Evolutionary conservation across 202 grass and related monocot genomes (phyloP).

Genomic region (Setaria viridis): DNA sequence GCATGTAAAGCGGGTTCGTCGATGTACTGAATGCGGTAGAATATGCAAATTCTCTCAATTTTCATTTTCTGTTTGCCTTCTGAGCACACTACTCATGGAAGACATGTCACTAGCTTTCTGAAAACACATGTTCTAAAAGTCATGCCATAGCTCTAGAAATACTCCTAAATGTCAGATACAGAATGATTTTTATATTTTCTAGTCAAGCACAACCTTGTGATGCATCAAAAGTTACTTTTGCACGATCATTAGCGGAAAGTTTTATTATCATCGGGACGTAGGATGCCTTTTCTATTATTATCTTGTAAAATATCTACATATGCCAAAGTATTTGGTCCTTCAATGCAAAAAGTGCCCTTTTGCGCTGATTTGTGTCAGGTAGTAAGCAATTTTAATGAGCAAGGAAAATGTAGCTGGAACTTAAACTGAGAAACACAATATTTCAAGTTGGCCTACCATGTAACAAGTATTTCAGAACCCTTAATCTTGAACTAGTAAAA

Average conservation of each 20-base stretch:
- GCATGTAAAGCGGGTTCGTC: no score
- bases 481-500: neutral
- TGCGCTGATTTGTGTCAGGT: neutral
- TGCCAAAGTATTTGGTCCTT: neutral
- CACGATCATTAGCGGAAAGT: neutral
- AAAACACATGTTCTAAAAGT: neutral
- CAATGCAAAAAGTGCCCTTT: neutral
- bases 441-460: neutral
- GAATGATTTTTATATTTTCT: neutral
- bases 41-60: no score
- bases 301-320: neutral
- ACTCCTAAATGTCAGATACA: constrained; percentile 5
- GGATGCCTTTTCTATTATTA: neutral
- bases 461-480: constrained; percentile 13
- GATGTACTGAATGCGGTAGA: no score
- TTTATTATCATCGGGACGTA: neutral
- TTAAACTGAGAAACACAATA: neutral
- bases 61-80: no score
- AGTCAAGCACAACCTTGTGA: neutral
- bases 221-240: constrained; percentile 12
- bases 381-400: neutral
- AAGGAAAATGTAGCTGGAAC: no score
- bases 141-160: neutral
- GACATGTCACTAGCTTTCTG: no score
- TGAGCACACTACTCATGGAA: no score